Conservation (phyloP, 352 stramenopile species). For the Pythium biforme region DNA sequence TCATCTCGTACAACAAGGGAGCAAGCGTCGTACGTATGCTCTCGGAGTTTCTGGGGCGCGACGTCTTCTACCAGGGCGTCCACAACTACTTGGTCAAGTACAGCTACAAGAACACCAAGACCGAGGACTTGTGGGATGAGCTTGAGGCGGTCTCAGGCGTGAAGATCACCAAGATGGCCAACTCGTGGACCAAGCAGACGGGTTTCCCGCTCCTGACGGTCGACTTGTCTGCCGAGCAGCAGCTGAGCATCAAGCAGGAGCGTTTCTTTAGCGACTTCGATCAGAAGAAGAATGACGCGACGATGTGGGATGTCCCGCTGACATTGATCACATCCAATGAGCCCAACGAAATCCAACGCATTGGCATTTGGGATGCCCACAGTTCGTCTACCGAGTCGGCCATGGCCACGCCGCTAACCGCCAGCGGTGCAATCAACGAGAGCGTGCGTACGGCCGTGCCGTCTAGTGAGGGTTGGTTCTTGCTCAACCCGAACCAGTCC, state of each 20-base stretch:
- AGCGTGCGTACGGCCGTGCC: constrained; percentile 67
- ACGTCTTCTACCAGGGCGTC: constrained; percentile 83
- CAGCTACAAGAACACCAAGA: constrained; percentile 96
- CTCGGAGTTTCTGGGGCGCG: constrained; percentile 62
- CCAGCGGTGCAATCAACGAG: constrained; percentile 84
- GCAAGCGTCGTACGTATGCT: constrained; percentile 75
- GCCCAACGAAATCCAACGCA: constrained; percentile 38
- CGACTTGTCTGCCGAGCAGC: constrained; percentile 52
- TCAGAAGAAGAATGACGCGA: constrained; percentile 53
- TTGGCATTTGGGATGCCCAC: constrained; percentile 75
- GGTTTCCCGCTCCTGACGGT: constrained; percentile 93
- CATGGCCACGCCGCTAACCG: constrained; percentile 38
- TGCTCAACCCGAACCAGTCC: constrained; percentile 95
- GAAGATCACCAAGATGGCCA: constrained; percentile 91
- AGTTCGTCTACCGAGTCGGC: constrained; percentile 12
- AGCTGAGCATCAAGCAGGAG: constrained; percentile 83
- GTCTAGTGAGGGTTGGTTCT: constrained; percentile 81
- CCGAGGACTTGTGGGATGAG: constrained; percentile 93
- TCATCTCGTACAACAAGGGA: constrained; percentile 95
- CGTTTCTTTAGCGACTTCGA: constrained; percentile 92
- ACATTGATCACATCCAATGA: constrained; percentile 56
- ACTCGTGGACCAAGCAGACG: constrained; percentile 93
- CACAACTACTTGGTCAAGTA: constrained; percentile 92
- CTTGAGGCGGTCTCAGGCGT: constrained; percentile 90
- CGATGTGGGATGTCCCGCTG: constrained; percentile 88